phyloP scores from a whole-genome alignment of 768 basidiomycete genomes.

The Tylopilus felleus region DNA sequence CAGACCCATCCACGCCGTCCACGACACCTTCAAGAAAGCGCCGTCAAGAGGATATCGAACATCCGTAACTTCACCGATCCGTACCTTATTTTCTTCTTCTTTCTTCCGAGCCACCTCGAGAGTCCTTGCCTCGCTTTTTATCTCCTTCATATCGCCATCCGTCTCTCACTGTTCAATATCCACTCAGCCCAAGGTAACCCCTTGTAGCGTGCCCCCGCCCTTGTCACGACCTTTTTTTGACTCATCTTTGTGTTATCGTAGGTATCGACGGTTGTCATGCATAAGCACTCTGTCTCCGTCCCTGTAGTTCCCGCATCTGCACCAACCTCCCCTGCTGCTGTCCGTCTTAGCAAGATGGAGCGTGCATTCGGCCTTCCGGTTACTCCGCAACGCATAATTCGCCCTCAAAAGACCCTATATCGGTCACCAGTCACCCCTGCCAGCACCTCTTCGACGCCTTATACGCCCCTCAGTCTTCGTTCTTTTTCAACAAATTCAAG shows the following conservation, averaged over 20 bases:
- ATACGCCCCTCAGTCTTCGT: slow-evolving; percentile 67
- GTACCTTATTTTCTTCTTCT: slow-evolving; percentile 11
- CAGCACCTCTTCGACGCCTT: slow-evolving; percentile 50
- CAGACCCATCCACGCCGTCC: slow-evolving; percentile 15
- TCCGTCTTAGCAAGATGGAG: slow-evolving; percentile 34
- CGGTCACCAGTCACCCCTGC: slow-evolving; percentile 62
- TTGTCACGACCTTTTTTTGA: slow-evolving; percentile 3
- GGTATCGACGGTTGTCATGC: slow-evolving; percentile 24
- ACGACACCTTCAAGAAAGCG: slow-evolving; percentile 14
- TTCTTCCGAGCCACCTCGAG: slow-evolving; percentile 23
- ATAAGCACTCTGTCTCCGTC: slow-evolving; percentile 30
- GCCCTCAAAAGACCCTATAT: slow-evolving; percentile 41
- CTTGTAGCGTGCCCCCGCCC: neutral
- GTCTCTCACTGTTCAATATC: slow-evolving; percentile 12
- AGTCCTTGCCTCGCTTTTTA: slow-evolving; percentile 17
- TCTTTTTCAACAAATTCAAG: slow-evolving; percentile 55
- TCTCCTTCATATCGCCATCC: slow-evolving; percentile 27
- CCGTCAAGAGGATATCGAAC: slow-evolving; percentile 2
- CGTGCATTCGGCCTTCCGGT: slow-evolving; percentile 41
- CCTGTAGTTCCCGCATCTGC: slow-evolving; percentile 39
- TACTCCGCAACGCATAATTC: slow-evolving; percentile 62
- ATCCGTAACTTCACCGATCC: slow-evolving; percentile 13
- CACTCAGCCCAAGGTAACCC: slow-evolving; percentile 22
- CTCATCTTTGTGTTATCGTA: slow-evolving; percentile 9
- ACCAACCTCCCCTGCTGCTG: slow-evolving; percentile 41